Base-by-base conservation (phyloP, 805 yeast genomes). In the Yarrowia porcina region DNA sequence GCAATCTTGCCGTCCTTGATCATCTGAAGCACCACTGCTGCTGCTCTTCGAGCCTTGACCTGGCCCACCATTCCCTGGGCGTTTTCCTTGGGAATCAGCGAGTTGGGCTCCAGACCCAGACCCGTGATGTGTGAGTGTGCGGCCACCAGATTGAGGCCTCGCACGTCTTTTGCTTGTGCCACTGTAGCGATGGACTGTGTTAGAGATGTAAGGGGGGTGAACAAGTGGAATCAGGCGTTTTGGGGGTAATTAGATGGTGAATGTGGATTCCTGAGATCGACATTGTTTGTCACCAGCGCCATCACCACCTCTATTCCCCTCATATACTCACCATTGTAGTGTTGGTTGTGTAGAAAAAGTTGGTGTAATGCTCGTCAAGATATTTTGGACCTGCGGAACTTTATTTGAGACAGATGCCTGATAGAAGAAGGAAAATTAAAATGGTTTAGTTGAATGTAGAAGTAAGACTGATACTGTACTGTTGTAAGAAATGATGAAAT, bases 111-210 rank as follows among this genome's bases (percentile, higher is more conserved):
- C 61, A 94, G 82, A n/a, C 99, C 99, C 30, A 94, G 81, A 0
- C 99, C 99, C 23, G 94, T 82, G 73, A 94, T 94, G 76, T 94
- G 99, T 6, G 97, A 91, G 75, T 94, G 99, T n/a, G 98, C 97
- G 1, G 98, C 97, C 64, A 91, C 87, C 69, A 91, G 81, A 57
- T 92, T 87, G 63, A 89, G 80, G n/a, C 86, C 83, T 59, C 83
- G 80, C 45, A 80, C 71, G 65, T 83, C 84, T 65, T 77, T 81
- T 54, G 79, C 76, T 57, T 77, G 77, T 33, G 76, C 72, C 28
- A 75, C 71, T 25, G 80, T 76, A 21, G 77, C 67, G 61, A 76
- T 75, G 25, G 77, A 69, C 77, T 73, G 61, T 12, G 61, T 56
- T 56, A 56, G 59, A 39, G 32, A 7, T 21, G 13, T 28, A 30